A percentile compares a stretch with the other conserved stretches of the same genome.
Conservation (phyloP, 2,329 filamentous ascomycete genomes). For the Podosphaera aphanis region DNA sequence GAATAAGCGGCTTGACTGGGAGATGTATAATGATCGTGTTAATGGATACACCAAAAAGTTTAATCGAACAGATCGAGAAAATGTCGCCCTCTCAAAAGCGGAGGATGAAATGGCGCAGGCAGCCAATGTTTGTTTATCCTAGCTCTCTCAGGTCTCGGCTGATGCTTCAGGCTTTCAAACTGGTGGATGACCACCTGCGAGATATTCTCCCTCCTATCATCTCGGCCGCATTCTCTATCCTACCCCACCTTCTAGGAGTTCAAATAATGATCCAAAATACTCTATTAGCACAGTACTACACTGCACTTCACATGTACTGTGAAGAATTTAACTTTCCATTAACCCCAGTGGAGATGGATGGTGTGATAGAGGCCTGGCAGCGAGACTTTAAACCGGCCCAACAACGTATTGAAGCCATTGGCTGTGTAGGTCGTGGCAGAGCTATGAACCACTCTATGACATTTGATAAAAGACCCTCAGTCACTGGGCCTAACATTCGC, state of each 20-base stretch:
- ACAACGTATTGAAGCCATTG: slow-evolving; percentile 40
- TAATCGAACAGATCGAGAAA: slow-evolving; percentile 49
- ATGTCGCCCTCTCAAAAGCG: slow-evolving; percentile 43
- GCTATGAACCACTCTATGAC: slow-evolving; percentile 30
- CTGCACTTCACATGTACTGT: slow-evolving; percentile 49
- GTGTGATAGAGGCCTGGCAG: slow-evolving; percentile 45
- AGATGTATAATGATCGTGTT: slow-evolving; percentile 49
- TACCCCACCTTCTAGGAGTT: slow-evolving; percentile 44
- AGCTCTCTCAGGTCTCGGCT: background rate
- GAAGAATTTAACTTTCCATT: slow-evolving; percentile 44
- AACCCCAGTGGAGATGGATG: slow-evolving; percentile 47
- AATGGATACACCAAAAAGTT: slow-evolving; percentile 47
- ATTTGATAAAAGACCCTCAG: slow-evolving; percentile 12
- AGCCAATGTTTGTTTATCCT: slow-evolving; percentile 28
- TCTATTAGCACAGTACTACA: slow-evolving; percentile 57
- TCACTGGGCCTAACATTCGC: slow-evolving; percentile 14
- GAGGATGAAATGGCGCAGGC: slow-evolving; percentile 44
- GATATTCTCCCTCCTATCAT: slow-evolving; percentile 49
- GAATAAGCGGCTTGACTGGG: slow-evolving; percentile 60
- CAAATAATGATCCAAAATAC: slow-evolving; percentile 60
- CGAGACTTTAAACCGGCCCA: slow-evolving; percentile 37
- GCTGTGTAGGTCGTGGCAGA: slow-evolving; percentile 42
- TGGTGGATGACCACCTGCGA: slow-evolving; percentile 51
- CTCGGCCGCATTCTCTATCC: slow-evolving; percentile 44
- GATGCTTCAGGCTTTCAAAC: slow-evolving; percentile 37